Conservation (phyloP, 768 basidiomycete species). For the Lepiota brunneoincarnata region DNA sequence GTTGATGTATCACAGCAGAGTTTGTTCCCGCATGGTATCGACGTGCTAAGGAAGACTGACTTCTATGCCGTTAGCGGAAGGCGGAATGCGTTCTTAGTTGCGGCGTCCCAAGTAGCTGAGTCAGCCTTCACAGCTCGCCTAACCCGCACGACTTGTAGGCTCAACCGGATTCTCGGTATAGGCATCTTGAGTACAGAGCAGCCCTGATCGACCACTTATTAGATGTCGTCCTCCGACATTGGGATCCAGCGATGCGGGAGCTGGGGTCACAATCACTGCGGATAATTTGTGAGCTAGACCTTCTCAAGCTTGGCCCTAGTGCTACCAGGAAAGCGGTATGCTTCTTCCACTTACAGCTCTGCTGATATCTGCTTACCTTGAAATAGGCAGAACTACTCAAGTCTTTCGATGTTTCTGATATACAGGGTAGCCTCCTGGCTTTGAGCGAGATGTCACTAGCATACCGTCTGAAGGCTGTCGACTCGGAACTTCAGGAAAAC, state of each 20-base stretch:
- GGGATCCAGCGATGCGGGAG: conserved; percentile 81
- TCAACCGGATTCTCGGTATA: conserved; percentile 26
- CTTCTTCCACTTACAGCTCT: conserved; percentile 8
- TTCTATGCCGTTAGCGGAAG: conserved; percentile 91
- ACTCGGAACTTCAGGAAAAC: conserved; percentile 29
- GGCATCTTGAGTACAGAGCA: conserved; percentile 74
- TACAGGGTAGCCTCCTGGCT: conserved; percentile 81
- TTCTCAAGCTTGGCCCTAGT: conserved; percentile 47
- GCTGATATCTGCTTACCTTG: conserved; percentile 8
- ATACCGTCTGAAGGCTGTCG: conserved; percentile 33
- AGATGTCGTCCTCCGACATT: conserved; percentile 77
- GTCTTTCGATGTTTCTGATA: conserved; percentile 63
- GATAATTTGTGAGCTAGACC: conserved; percentile 61
- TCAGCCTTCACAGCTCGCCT: conserved; percentile 38
- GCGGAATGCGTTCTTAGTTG: conserved; percentile 78
- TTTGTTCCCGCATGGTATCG: conserved; percentile 91
- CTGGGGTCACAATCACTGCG: conserved; percentile 76
- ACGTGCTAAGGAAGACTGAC: conserved; percentile 87
- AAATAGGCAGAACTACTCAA: conserved; percentile 52
- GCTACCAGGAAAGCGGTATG: conserved; percentile 54
- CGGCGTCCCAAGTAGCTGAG: conserved; percentile 86
- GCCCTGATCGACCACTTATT: conserved; percentile 72
- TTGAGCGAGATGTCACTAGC: conserved; percentile 73
- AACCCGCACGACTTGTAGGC: neutral
- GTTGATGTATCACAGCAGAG: conserved; percentile 45